Evolutionary conservation across 2,329 filamentous ascomycete species (phyloP), one percentile per base, ranked within the genome.

Genomic region (Didymellaceae sp.): DNA sequence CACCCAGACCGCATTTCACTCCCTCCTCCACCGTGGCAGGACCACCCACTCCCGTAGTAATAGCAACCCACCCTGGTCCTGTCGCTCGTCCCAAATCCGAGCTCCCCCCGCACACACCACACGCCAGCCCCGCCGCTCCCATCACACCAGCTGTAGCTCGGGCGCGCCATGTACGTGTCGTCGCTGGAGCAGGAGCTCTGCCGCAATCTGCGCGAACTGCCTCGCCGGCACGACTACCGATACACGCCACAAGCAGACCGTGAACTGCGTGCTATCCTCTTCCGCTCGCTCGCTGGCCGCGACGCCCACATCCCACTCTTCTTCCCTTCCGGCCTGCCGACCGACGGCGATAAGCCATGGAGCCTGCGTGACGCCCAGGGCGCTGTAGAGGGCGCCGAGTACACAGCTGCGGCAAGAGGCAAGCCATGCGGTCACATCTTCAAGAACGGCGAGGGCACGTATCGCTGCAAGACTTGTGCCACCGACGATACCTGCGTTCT

Each of bases 361-460:
- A 94, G 89, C 73, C 79, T 99, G 30, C 84, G 88, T 54, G 86
- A 90, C 63, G 92, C 92, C 13, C 95, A 99, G 70, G 93, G 92
- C 14, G 90, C 90, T n/a, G 82, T 91, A 50, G 91, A 96, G 67
- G 93, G 94, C 9, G 91, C 93, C 24, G 95, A 99, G 73, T 99
- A 97, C 71, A 94, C 91, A 16, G 89, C 93, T 61, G 88, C 89
- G 6, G 94, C 94, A 11, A 86, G 91, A 61, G 94, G 95, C 46
- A 95, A 95, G 74, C 87, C 91, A 37, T 99, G 94, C 72, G 95
- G 94, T 4, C 95, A 99, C 77, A 97, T 99, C 56, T 96, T 99
- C 81, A 93, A 93, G 75, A 82, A 85, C 11, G 94, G 93, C 41
- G 94, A 99, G 78, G 92, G 91, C 48, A 93, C 91, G 52, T 99